These are phyloP conservation scores for Candida sithepensis DNA, from an alignment of 805 yeast genomes.

Conservation along the genomic window DNA sequence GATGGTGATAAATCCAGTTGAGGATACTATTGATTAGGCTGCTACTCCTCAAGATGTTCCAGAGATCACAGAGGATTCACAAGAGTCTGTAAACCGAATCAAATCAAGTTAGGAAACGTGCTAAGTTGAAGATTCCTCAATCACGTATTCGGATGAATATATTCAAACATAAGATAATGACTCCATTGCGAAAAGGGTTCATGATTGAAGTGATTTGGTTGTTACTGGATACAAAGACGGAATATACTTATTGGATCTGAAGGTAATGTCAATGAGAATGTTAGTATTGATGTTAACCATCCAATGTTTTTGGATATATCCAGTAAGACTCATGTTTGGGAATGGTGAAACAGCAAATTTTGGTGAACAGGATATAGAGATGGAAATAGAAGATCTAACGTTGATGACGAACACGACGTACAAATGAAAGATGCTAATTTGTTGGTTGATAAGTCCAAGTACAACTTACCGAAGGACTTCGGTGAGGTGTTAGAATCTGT, in stretches of 20 bases:
- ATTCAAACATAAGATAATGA: too few relatives aligned
- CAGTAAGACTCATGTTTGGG: background rate
- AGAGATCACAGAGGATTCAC: too few relatives aligned
- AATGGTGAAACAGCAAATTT: background rate
- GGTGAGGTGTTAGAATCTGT: too few relatives aligned
- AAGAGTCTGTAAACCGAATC: too few relatives aligned
- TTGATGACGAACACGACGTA: background rate
- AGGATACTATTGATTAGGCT: too few relatives aligned
- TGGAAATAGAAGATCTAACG: too few relatives aligned
- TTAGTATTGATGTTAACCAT: background rate
- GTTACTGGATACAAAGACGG: background rate
- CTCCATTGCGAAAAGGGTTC: background rate
- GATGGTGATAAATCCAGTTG: background rate
- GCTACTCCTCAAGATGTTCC: too few relatives aligned
- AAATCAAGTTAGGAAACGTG: background rate
- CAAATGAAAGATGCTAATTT: background rate
- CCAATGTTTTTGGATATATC: background rate
- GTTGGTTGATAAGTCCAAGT: background rate
- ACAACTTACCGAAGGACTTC: background rate
- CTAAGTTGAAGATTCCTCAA: too few relatives aligned
- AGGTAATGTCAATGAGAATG: background rate
- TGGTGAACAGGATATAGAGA: background rate
- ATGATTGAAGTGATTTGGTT: background rate
- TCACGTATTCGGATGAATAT: too few relatives aligned
- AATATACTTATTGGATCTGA: background rate